Evolutionary conservation across 106 monocot genomes (phyloP).

Genomic region (Apostasia ramifera): DNA sequence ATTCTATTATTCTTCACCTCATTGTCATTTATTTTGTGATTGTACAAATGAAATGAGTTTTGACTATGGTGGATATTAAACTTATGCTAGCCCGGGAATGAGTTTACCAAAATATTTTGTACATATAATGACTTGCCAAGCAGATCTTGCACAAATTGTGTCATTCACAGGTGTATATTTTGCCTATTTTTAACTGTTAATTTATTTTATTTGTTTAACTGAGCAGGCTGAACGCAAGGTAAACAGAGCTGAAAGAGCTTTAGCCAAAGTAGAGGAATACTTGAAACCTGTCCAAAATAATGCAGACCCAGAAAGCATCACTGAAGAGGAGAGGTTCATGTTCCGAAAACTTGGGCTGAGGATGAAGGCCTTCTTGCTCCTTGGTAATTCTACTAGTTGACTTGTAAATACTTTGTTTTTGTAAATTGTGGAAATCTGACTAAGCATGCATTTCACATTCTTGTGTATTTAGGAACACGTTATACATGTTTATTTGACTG

Average conservation of each 20-base stretch:
- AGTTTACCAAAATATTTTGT: too few relatives aligned
- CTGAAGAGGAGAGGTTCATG: conserved; percentile 97
- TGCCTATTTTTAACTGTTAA: background rate
- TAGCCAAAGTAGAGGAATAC: conserved; percentile 85
- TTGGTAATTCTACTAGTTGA: conserved; percentile 41
- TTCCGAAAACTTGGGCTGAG: conserved; percentile 92
- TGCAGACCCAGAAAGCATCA: conserved; percentile 63
- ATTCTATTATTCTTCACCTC: too few relatives aligned
- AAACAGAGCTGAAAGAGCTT: conserved; percentile 65
- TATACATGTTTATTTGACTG: too few relatives aligned
- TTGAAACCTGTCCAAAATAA: conserved; percentile 53
- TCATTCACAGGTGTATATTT: background rate
- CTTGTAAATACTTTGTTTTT: background rate
- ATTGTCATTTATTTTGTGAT: too few relatives aligned
- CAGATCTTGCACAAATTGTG: background rate
- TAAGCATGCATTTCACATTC: background rate
- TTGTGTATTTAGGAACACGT: background rate
- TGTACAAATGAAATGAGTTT: too few relatives aligned
- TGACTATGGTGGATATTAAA: too few relatives aligned
- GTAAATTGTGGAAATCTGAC: background rate
- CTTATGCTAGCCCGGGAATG: too few relatives aligned
- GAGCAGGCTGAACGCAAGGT: conserved; percentile 62
- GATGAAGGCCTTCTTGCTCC: conserved; percentile 99
- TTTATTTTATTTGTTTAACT: background rate
- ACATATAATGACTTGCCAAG: too few relatives aligned